Base-by-base conservation (phyloP, 257 asterid species). In the Marsdenia floribunda region DNA sequence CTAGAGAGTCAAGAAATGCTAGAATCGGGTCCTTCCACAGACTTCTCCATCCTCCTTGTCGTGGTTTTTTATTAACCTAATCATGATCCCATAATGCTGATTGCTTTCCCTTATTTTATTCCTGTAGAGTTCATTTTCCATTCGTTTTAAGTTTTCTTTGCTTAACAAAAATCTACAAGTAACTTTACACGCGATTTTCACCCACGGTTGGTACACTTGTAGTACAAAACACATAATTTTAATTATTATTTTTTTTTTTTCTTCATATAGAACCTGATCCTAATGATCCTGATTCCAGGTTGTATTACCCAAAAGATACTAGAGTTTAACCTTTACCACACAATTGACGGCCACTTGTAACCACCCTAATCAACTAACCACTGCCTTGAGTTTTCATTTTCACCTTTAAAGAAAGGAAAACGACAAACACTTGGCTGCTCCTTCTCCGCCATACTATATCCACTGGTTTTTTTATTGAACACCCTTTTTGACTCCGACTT, bases 291-390 rank as follows among this genome's bases (percentile, higher is more conserved):
- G 29, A 3, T 55, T 55, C 26, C 29, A 6, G 29, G 13, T n/a
- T 6, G 61, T 24, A 55, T 21, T 55, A 55, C 12, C 29, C 12
- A 4, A 55, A 55, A 55, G 26, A 21, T 21, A 1, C 14, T 7
- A 2, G 29, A 58, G n/a, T 57, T 29, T n/a, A 3, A 8, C n/a
- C 9, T 21, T 44, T 22, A 64, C 69, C 21, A 33, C 21, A 64
- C 69, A 33, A 6, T 6, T 65, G 29, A 29, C 75, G 15, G 84
- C 80, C 84, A 79, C 73, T 47, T 79, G 61, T 50, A 74, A 74
- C 82, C 46, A 66, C 80, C 61, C 19, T 22, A 60, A 67, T 77
- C 68, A 26, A 15, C 74, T 16, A 66, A 55, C 29, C 8, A 24
- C 61, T 55, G 12, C 22, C 11, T 10, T n/a, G 61, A 55, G 3